Evolutionary conservation across 2,329 filamentous ascomycete species (phyloP).

Genomic region (Colletotrichum sojae): DNA sequence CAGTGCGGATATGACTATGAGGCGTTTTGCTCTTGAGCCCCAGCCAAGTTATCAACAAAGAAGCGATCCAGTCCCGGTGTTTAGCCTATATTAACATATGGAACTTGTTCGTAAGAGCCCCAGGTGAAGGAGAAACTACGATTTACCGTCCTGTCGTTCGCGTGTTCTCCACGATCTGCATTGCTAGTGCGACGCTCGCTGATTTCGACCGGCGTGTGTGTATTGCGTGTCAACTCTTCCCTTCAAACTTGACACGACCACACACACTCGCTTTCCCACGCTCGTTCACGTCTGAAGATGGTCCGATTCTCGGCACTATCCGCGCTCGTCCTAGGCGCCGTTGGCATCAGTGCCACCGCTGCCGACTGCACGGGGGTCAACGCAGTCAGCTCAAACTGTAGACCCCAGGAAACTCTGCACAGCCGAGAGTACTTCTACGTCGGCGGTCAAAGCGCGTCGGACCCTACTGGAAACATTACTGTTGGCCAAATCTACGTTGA

Average conservation of each 20-base stretch:
- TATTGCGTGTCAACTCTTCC: slow-evolving; percentile 1
- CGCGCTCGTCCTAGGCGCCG: slow-evolving; percentile 17
- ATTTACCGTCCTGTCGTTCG: neutral
- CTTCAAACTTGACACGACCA: neutral
- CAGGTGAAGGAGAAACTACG: neutral
- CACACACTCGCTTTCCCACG: neutral
- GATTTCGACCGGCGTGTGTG: neutral
- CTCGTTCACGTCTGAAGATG: neutral
- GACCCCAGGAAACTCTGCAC: slow-evolving; percentile 32
- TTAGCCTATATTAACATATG: slow-evolving; percentile 34
- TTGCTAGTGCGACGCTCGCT: neutral
- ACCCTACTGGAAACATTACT: slow-evolving; percentile 44
- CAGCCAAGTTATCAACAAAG: neutral
- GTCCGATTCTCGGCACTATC: slow-evolving; percentile 19
- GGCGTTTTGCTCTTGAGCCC: slow-evolving; percentile 1
- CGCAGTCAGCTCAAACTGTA: slow-evolving; percentile 30
- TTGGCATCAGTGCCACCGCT: slow-evolving; percentile 5
- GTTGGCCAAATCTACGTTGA: slow-evolving; percentile 50
- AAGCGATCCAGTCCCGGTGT: slow-evolving; percentile 14
- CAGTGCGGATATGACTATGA: slow-evolving; percentile 9
- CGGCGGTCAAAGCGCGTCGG: slow-evolving; percentile 46
- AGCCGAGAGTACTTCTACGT: slow-evolving; percentile 48
- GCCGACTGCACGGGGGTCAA: slow-evolving; percentile 29
- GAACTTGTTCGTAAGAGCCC: slow-evolving; percentile 19
- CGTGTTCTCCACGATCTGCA: neutral